Conservation (phyloP, 305 asterid species). For the Fraxinus nigra region DNA sequence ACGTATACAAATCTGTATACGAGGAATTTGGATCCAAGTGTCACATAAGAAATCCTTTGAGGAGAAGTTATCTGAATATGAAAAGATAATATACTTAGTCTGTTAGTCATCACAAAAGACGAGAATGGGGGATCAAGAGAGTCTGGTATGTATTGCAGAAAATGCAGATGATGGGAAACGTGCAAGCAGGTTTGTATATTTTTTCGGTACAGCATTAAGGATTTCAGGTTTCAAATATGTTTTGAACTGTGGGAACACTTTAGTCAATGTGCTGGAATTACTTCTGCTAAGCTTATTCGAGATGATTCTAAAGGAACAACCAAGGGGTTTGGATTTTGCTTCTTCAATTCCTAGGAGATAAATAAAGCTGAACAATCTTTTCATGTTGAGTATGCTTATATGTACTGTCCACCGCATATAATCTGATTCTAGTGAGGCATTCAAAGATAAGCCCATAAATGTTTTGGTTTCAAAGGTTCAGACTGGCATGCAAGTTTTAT, state of each 20-base stretch:
- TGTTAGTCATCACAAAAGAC: conserved; percentile 59
- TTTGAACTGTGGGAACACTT: conserved; percentile 57
- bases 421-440: conserved; percentile 11
- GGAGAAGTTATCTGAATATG: conserved; percentile 68
- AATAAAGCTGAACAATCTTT: conserved; percentile 50
- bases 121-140: conserved; percentile 67
- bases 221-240: conserved; percentile 69
- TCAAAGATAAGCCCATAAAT: not conserved
- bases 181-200: conserved; percentile 27
- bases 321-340: conserved; percentile 91
- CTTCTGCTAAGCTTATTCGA: conserved; percentile 68
- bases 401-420: not conserved
- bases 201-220: not conserved
- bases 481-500: not conserved
- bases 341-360: conserved; percentile 75
- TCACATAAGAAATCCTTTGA: conserved; percentile 54
- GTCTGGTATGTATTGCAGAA: conserved; percentile 81
- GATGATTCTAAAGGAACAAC: conserved; percentile 67
- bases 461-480: conserved; percentile 4
- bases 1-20: conserved; percentile 52
- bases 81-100: conserved; percentile 40
- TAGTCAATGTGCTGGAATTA: conserved; percentile 71
- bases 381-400: conserved; percentile 48
- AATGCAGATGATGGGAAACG: conserved; percentile 65
- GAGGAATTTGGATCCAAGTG: conserved; percentile 65